Conservation (phyloP, 2,329 filamentous ascomycete species). For the Thielaviopsis populi region DNA sequence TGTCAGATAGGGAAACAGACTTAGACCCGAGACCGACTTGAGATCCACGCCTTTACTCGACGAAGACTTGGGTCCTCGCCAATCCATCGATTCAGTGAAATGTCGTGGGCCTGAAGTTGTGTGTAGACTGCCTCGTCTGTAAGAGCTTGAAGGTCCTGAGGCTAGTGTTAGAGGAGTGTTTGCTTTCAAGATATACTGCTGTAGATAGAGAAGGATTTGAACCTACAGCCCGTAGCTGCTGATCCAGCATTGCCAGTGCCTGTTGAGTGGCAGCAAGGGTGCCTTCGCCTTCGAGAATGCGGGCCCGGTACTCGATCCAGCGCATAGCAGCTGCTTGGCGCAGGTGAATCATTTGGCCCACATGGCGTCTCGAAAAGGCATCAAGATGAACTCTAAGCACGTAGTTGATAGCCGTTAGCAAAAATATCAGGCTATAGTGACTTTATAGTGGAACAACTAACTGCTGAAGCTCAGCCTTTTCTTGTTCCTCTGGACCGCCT, state of each 20-base stretch:
- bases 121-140: slow-evolving; percentile 45
- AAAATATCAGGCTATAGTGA: neutral
- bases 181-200: neutral
- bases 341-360: slow-evolving; percentile 49
- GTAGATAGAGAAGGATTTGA: neutral
- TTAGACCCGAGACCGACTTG: slow-evolving; percentile 25
- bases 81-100: slow-evolving; percentile 44
- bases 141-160: slow-evolving; percentile 42
- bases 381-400: slow-evolving; percentile 41
- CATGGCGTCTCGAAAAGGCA: slow-evolving; percentile 45
- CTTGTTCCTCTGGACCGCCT: slow-evolving; percentile 16
- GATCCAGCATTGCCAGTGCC: slow-evolving; percentile 39
- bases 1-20: slow-evolving; percentile 4
- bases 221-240: slow-evolving; percentile 41
- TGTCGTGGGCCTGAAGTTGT: slow-evolving; percentile 39
- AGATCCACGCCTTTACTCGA: slow-evolving; percentile 44
- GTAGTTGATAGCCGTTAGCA: neutral
- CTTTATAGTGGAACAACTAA: neutral
- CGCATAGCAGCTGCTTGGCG: slow-evolving; percentile 44
- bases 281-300: slow-evolving; percentile 37
- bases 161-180: neutral
- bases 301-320: slow-evolving; percentile 41
- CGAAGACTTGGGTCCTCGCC: slow-evolving; percentile 45
- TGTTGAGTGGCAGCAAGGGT: slow-evolving; percentile 33
- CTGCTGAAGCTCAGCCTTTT: slow-evolving; percentile 12